Base-by-base conservation (phyloP, 371 early-diverging fungal species). In the Lichtheimia ornata region DNA sequence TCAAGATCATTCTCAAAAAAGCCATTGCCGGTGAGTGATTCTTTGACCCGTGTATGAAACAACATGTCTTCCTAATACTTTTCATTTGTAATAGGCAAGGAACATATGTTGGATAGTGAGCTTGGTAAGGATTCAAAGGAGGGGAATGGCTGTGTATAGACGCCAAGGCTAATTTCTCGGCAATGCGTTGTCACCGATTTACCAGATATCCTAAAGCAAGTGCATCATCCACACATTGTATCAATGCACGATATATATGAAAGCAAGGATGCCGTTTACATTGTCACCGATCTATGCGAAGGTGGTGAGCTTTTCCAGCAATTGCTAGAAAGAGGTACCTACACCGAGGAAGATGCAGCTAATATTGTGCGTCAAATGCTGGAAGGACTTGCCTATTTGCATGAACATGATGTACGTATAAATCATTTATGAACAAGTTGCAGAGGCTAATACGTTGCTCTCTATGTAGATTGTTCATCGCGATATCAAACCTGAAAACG, bases 241-340 rank as follows among this genome's bases (percentile, higher is more conserved):
- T 88, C 89, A 25, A 77, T 94, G 66, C 88, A 86, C 63, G 89
- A 88, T 58, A 75, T 91, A 66, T 92, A 86, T 69, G 91, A 94
- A 71, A 84, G 88, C 27, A 86, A 86, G 41, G 85, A 81, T 55
- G 92, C 91, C 30, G 90, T 94, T 24, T 94, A 90, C 65, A 81
- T 94, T 50, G 85, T 94, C 6, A 91, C 92, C 63, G 92, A 92
- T 72, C 83, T 94, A 12, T 92, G 91, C 13, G 88, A 87, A n/a
- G 94, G 94, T 41, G 94, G 94, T 14, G 94, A 94, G 71, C 78
- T 94, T 15, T 94, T 92, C 69, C 91, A 92, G 30, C 91, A 91
- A 35, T 83, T 94, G 40, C 79, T 93, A 50, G 78, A 84, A 30
- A 84, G 88, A 43, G 93, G 92, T 5, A 85, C 79, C 52, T 93